Evolutionary conservation across 78 protist species (phyloP).

Genomic region (Bodo saltans): DNA sequence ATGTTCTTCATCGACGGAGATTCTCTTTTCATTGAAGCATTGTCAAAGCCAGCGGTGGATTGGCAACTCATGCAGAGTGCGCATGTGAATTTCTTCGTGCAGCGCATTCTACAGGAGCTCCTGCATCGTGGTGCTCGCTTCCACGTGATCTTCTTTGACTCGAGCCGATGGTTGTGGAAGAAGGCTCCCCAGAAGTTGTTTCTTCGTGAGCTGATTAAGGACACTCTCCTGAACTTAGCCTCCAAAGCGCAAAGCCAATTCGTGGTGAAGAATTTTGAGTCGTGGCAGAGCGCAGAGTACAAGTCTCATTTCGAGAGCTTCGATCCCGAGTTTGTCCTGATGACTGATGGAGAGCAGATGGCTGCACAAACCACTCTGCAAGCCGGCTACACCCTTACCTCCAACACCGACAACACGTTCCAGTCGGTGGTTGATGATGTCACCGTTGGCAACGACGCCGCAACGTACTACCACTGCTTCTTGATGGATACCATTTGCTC

Average conservation of each 20-base stretch:
- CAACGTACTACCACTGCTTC: background rate
- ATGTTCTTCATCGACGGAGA: slow-evolving; percentile 25
- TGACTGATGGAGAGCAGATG: slow-evolving; percentile 10
- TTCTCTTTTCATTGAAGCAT: background rate
- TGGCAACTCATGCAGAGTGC: background rate
- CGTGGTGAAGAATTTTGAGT: background rate
- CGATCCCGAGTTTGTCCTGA: background rate
- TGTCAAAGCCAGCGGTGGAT: background rate
- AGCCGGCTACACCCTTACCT: too few species aligned
- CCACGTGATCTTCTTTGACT: slow-evolving; percentile 7
- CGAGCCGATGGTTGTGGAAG: background rate
- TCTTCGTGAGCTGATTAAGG: background rate
- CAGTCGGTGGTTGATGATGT: background rate
- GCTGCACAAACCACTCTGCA: background rate
- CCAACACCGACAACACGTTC: too few species aligned
- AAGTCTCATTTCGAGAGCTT: background rate
- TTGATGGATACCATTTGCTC: background rate
- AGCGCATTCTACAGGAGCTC: background rate
- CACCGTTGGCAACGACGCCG: background rate
- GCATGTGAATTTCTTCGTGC: slow-evolving; percentile 9
- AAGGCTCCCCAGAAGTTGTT: background rate
- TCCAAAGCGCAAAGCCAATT: background rate
- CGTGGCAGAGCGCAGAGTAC: slow-evolving; percentile 9
- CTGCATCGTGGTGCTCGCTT: background rate
- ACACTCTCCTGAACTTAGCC: background rate